Percentiles rank a stretch among this genome's conserved stretches.
Evolutionary conservation across 495 filamentous ascomycete species (phyloP).

Genomic region (Hypoxylon fragiforme): DNA sequence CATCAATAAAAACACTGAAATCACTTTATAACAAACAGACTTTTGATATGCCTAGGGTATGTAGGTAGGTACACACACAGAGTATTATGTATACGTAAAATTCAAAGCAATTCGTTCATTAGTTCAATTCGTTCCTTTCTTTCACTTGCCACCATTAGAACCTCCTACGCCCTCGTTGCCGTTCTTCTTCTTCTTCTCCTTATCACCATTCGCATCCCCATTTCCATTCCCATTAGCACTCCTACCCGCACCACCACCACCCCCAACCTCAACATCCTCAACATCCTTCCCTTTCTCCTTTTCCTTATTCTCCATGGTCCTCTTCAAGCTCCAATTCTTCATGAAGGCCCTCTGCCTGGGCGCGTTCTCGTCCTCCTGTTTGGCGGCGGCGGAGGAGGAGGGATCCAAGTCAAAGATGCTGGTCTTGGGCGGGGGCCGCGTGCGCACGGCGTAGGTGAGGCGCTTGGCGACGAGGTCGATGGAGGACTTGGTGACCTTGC

Average conservation of each 20-base stretch:
- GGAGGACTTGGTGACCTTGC: constrained; percentile 72
- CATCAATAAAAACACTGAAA: no score
- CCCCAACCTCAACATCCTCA: neutral
- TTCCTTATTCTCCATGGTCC: no score
- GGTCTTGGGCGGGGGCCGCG: constrained; percentile 61
- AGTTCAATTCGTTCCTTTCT: neutral
- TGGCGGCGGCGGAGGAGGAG: no score
- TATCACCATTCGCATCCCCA: neutral
- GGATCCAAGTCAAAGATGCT: constrained; percentile 54
- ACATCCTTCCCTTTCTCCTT: no score
- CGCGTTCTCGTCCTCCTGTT: constrained; percentile 30
- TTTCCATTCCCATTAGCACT: neutral
- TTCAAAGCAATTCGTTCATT: neutral
- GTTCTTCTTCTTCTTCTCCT: neutral
- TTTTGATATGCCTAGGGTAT: no score
- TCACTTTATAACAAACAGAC: no score
- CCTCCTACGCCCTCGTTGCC: neutral
- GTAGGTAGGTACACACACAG: no score
- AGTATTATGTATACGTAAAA: neutral
- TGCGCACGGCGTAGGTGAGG: constrained; percentile 69
- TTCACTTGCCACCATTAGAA: neutral
- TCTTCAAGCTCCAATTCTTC: constrained; percentile 49
- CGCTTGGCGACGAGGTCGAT: constrained; percentile 73
- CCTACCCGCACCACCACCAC: neutral
- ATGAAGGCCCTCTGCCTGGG: constrained; percentile 48